Evolutionary conservation across 768 basidiomycete genomes (phyloP).

Genomic region (Mycena galopus): DNA sequence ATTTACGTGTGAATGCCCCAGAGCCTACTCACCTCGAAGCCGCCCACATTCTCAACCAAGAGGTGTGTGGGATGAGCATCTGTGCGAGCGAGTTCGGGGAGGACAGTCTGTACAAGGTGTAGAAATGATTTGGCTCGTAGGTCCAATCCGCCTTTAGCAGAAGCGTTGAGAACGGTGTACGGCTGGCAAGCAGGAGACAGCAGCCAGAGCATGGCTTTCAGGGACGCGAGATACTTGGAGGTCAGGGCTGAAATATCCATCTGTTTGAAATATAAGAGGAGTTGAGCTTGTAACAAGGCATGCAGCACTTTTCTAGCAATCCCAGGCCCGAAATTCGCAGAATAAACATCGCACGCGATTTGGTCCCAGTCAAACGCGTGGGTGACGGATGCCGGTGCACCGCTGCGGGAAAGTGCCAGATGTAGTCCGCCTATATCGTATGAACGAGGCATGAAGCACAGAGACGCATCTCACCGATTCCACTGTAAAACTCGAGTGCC

Average conservation of each 20-base stretch:
- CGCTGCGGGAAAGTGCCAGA: conserved; percentile 70
- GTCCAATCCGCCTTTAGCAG: conserved; percentile 77
- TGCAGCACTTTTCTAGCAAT: conserved; percentile 64
- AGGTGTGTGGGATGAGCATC: conserved; percentile 68
- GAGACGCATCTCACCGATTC: conserved; percentile 68
- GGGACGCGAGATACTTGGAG: conserved; percentile 57
- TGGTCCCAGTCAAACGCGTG: conserved; percentile 91
- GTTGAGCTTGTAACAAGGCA: neutral
- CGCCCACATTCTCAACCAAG: conserved; percentile 86
- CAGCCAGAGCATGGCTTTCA: conserved; percentile 78
- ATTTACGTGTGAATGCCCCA: neutral
- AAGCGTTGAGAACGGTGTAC: conserved; percentile 83
- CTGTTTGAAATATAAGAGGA: neutral
- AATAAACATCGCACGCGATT: conserved; percentile 77
- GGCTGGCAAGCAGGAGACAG: conserved; percentile 89
- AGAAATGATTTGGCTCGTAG: conserved; percentile 84
- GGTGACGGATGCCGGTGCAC: conserved; percentile 60
- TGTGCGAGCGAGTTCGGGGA: conserved; percentile 66
- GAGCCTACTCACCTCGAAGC: conserved; percentile 74
- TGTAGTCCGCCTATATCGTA: conserved; percentile 73
- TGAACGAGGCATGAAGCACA: neutral
- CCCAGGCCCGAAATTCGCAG: conserved; percentile 65
- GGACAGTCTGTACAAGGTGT: conserved; percentile 71
- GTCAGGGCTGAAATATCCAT: conserved; percentile 71
- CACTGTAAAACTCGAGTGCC: conserved; percentile 81